Conservation (phyloP, 768 basidiomycete genomes). For the Podaxis pistillaris region DNA sequence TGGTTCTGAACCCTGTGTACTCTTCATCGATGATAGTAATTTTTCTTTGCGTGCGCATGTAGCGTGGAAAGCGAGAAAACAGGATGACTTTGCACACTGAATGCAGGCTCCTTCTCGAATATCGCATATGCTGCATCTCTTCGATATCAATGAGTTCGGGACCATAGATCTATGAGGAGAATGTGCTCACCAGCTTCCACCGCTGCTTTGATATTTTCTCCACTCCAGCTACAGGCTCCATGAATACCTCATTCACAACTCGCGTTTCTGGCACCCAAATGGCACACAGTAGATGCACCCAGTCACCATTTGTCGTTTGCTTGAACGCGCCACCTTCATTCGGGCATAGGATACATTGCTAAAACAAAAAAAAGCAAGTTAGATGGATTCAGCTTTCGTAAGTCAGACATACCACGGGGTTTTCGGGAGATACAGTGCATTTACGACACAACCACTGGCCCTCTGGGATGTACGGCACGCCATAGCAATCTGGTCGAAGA, state of each 20-base stretch:
- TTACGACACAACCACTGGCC: constrained; percentile 99
- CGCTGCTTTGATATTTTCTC: constrained; percentile 86
- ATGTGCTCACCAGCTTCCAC: constrained; percentile 82
- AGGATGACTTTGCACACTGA: constrained; percentile 88
- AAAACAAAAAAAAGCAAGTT: not conserved
- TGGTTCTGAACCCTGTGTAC: constrained; percentile 70
- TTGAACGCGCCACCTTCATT: constrained; percentile 99
- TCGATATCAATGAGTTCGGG: constrained; percentile 3
- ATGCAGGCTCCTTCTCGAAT: constrained; percentile 81
- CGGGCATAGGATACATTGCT: constrained; percentile 96
- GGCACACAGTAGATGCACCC: constrained; percentile 95
- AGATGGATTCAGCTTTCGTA: not conserved
- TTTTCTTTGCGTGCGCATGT: constrained; percentile 91
- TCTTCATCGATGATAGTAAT: constrained; percentile 85
- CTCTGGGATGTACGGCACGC: constrained; percentile 98
- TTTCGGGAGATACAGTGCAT: constrained; percentile 96
- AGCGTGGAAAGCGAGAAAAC: constrained; percentile 91
- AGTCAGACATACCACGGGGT: constrained; percentile 73
- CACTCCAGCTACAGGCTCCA: constrained; percentile 94
- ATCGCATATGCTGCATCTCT: constrained; percentile 52
- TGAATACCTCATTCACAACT: constrained; percentile 92
- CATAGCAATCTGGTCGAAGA: constrained; percentile 85
- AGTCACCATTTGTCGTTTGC: constrained; percentile 87
- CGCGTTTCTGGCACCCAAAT: constrained; percentile 97
- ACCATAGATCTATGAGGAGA: not conserved